Conservation (phyloP, 192 early-diverging fungal species). For the Funneliformis mosseae region DNA sequence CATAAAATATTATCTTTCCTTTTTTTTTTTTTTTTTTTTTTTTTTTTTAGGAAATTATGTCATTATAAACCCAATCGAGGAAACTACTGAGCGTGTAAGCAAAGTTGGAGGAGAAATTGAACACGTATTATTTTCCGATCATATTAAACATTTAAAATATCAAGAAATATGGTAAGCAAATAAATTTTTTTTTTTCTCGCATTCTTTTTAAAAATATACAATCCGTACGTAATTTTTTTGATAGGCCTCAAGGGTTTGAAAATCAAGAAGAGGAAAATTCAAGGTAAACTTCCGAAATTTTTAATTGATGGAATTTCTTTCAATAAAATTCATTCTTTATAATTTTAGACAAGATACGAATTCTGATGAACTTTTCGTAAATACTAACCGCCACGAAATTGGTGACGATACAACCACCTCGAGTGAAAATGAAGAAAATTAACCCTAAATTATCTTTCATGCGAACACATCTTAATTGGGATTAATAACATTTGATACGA, state of each 20-base stretch:
- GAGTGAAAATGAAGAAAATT: background rate
- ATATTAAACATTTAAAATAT: conserved; percentile 69
- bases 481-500: too few relatives aligned
- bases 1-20: background rate
- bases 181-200: background rate
- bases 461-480: too few relatives aligned
- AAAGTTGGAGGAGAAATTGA: conserved; percentile 81
- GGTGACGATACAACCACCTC: background rate
- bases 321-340: background rate
- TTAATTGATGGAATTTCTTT: background rate
- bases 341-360: background rate
- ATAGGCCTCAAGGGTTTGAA: conserved; percentile 23
- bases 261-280: background rate
- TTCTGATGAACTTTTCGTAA: background rate
- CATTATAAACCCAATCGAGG: conserved; percentile 62
- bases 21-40: background rate
- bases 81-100: conserved; percentile 52
- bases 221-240: too few relatives aligned
- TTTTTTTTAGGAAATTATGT: conserved; percentile 59
- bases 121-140: conserved; percentile 70
- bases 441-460: too few relatives aligned
- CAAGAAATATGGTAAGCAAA: conserved; percentile 56
- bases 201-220: background rate
- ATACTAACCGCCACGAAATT: background rate
- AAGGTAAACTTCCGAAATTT: background rate